These are phyloP conservation scores for Monocercomonoides exilis DNA, from an alignment of 78 protist genomes.

Conservation along the genomic window DNA sequence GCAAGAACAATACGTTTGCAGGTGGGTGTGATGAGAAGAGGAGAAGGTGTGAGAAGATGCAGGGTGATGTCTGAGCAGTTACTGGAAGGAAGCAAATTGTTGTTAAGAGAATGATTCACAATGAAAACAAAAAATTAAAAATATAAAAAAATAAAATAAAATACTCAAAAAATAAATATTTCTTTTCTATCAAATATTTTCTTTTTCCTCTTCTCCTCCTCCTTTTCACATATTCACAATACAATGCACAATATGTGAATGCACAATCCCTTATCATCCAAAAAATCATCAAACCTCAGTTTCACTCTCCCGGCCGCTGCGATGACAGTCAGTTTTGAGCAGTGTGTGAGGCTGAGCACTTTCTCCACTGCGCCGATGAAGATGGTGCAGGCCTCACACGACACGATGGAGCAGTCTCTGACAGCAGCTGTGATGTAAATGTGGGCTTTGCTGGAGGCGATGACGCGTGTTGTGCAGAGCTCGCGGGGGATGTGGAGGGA, in stretches of 20 bases:
- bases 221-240: background rate
- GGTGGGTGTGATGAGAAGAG: background rate
- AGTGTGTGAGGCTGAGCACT: background rate
- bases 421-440: background rate
- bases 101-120: background rate
- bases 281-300: background rate
- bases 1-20: background rate
- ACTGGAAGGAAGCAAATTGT: background rate
- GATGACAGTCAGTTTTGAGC: background rate
- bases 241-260: background rate
- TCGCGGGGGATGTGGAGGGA: background rate
- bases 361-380: constrained; percentile 2
- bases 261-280: background rate
- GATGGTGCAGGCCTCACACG: constrained; percentile 20
- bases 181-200: too few relatives aligned
- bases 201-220: too few relatives aligned
- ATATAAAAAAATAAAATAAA: background rate
- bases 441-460: background rate
- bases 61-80: background rate
- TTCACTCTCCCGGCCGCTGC: background rate
- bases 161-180: too few relatives aligned
- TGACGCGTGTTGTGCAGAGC: background rate
- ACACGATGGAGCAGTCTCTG: background rate
- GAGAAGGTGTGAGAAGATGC: background rate
- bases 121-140: background rate